Base-by-base conservation (phyloP, 1,284 basidiomycete genomes). In the Cutaneotrichosporon curvatum region DNA sequence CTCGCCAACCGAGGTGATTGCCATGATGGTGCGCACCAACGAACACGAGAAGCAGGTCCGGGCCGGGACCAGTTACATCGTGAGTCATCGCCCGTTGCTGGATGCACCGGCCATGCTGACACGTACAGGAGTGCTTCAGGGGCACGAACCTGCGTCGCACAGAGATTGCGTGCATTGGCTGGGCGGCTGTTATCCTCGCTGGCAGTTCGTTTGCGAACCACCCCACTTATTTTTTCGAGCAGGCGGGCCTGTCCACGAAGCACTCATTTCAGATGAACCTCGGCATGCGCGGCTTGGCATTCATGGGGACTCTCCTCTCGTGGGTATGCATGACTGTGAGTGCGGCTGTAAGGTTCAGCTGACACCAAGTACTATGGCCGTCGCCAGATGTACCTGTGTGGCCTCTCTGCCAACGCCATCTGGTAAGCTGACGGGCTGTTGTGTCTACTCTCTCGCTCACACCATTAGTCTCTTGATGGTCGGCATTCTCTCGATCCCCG, bases 351-450 rank as follows among this genome's bases (percentile, higher is more conserved):
- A 12, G 12, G 25, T 28, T 7, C 12, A 7, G 25, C 12, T 28
- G 12, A 28, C 25, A 7, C 25, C 8, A 55, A 52, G 12, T 53
- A 50, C 34, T 48, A 67, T 40, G 74, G 74, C 18, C 70, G 75
- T 21, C 69, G 75, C n/a, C 60, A 65, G 2, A 56, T 77, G 28
- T 76, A 76, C 63, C 65, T 73, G 56, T 59, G 47, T 50, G 59
- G 47, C 34, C 44, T 38, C 18, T n/a, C 18, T 10, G 37, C n/a
- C 12, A 31, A 28, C 9, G 44, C 44, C 10, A 9, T 28, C 23
- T 50, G 43, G 25, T 28, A 12, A 12, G 25, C 12, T 12, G 25
- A 12, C 25, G 12, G n/a, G n/a, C n/a, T n/a, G n/a, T n/a, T n/a
- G n/a, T n/a, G n/a, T n/a, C n/a, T n/a, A n/a, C n/a, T n/a, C n/a